Percentiles rank a stretch among this genome's conserved stretches.
phyloP scores from a whole-genome alignment of 2,329 filamentous ascomycete species.

The Fusarium odoratissimum region DNA sequence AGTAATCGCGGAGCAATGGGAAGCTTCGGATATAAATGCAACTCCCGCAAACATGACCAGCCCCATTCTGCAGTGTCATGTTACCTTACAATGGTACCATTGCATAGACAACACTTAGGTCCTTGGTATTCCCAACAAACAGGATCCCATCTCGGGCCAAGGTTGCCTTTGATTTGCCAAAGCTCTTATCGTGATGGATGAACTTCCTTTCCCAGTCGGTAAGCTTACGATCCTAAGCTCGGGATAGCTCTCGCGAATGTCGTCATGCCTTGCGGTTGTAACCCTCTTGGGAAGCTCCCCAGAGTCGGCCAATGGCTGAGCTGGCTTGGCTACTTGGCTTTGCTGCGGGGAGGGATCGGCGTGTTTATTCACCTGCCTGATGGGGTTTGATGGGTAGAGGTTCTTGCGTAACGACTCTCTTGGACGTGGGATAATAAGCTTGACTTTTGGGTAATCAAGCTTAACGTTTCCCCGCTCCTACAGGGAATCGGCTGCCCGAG shows the following conservation, averaged over 20 bases:
- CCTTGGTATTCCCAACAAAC: constrained; percentile 21
- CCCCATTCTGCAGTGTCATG: constrained; percentile 20
- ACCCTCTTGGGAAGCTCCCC: constrained; percentile 31
- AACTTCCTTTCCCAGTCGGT: constrained; percentile 29
- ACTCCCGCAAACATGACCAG: neutral
- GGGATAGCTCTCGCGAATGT: constrained; percentile 29
- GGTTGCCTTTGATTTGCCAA: constrained; percentile 22
- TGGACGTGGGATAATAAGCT: constrained; percentile 11
- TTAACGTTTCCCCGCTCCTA: constrained; percentile 6
- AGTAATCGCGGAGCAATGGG: neutral
- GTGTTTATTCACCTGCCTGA: constrained; percentile 28
- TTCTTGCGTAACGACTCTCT: constrained; percentile 25
- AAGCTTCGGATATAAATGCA: constrained; percentile 35
- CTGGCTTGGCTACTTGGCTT: constrained; percentile 26
- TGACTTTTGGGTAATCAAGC: constrained; percentile 16
- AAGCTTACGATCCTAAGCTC: constrained; percentile 33
- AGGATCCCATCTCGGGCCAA: constrained; percentile 5
- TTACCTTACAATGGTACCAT: constrained; percentile 37
- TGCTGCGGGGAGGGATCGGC: constrained; percentile 21
- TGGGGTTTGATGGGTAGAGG: constrained; percentile 14
- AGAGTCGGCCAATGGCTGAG: neutral
- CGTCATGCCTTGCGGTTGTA: constrained; percentile 35
- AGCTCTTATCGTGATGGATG: constrained; percentile 6
- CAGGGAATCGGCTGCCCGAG: neutral
- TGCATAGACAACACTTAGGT: neutral